Base-by-base conservation (phyloP, 805 yeast genomes). In the Saturnispora bothae region DNA sequence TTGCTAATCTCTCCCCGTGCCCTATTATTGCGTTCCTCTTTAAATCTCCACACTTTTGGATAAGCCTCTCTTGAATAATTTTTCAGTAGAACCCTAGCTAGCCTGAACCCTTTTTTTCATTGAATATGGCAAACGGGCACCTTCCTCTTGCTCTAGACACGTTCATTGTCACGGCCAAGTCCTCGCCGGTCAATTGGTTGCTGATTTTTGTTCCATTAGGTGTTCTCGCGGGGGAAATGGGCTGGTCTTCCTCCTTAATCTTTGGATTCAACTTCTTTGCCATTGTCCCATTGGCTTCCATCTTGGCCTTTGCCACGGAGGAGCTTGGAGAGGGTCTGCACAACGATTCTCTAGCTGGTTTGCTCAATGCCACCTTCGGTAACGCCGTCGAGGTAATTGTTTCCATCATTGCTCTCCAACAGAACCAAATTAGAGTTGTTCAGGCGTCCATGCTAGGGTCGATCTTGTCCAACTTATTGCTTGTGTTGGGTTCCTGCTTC, bases 371-470 rank as follows among this genome's bases (percentile, higher is more conserved):
- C 3, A 88, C 97, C 8, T 84, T 92, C 57, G 98, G 98, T 42
- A 92, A 92, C 58, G 97, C 97, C 2, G 96, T 92, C 17, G 98
- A 92, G 63, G 75, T 92, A 43, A 92, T 92, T 58, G 97, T 92
- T 26, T 83, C 95, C 2, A 66, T 92, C 20, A 85, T 92, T 48
- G 98, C 98, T 1, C 67, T 92, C 51, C 68, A 63, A 48, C 80
- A 83, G 31, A 83, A 84, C 48, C 96, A 92, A 61, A 76, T 92
- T 36, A 71, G 95, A 46, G 88, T 92, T 52, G 97, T 92, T 21
- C 97, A 92, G 61, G 95, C 97, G 2, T 83, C 95, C 16, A 89
- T 92, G 97, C 71, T 92, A 41, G 98, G 98, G 23, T 81, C 94
- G 38, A 83, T 92, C 44, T 66, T 92, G 41, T 83, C 95, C 34